A percentile compares a stretch with the other conserved stretches of the same genome.
Conservation (phyloP, 2,329 filamentous ascomycete species). For the Massarina eburnea region DNA sequence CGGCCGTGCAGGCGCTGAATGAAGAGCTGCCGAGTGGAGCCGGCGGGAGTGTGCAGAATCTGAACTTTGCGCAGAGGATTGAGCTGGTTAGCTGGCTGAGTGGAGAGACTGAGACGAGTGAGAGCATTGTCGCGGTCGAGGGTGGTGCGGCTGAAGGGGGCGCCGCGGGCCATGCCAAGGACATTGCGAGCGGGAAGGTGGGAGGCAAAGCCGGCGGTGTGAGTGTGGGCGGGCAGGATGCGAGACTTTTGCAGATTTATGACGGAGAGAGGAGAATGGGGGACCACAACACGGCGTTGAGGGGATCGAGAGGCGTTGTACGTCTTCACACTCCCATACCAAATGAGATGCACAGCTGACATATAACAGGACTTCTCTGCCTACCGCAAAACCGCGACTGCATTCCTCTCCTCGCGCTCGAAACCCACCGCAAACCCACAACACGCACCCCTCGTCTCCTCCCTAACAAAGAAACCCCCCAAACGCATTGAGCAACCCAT, state of each 20-base stretch:
- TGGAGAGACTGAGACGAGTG: conserved; percentile 76
- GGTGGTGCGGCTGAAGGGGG: conserved; percentile 56
- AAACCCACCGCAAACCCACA: conserved; percentile 38
- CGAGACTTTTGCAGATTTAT: conserved; percentile 83
- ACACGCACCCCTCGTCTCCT: conserved; percentile 41
- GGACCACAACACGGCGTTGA: conserved; percentile 83
- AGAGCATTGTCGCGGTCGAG: conserved; percentile 85
- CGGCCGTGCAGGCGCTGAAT: conserved; percentile 77
- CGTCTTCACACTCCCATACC: conserved; percentile 27
- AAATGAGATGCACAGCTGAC: conserved; percentile 8
- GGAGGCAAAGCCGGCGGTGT: conserved; percentile 39
- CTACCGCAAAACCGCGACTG: conserved; percentile 80
- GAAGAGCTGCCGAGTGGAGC: conserved; percentile 67
- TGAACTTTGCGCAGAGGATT: conserved; percentile 87
- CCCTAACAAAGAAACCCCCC: conserved; percentile 43
- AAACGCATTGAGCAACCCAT: conserved; percentile 69
- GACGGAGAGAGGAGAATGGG: conserved; percentile 88
- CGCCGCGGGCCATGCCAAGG: conserved; percentile 55
- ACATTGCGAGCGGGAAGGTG: conserved; percentile 54
- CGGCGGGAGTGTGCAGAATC: conserved; percentile 74
- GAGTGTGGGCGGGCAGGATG: conserved; percentile 56
- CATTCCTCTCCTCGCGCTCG: conserved; percentile 65
- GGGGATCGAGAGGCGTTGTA: conserved; percentile 87
- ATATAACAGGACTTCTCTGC: conserved; percentile 97
- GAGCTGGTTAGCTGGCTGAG: conserved; percentile 94